These are phyloP conservation scores for Colletotrichum lentis DNA, from an alignment of 2,329 filamentous ascomycete species.

Conservation along the genomic window DNA sequence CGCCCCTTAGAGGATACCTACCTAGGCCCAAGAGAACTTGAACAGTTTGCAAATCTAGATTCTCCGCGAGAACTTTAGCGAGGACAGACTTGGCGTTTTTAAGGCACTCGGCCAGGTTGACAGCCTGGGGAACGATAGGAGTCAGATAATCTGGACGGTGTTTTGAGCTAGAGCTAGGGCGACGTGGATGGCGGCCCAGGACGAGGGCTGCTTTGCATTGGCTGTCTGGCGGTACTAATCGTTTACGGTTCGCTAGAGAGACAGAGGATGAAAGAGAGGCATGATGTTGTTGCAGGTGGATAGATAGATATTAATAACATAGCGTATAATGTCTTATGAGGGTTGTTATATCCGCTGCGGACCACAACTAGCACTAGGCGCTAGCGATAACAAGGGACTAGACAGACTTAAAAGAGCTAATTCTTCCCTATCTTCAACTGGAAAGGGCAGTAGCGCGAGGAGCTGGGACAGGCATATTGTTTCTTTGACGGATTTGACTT, in stretches of 20 bases:
- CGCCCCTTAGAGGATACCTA: conserved; percentile 4
- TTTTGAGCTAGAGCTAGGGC: neutral
- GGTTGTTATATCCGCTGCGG: neutral
- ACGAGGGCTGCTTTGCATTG: neutral
- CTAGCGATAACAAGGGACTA: neutral
- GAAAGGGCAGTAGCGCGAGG: neutral
- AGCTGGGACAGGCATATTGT: neutral
- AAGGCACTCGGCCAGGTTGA: conserved; percentile 13
- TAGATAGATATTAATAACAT: neutral
- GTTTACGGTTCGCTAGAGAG: neutral
- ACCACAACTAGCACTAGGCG: neutral
- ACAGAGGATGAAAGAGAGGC: neutral
- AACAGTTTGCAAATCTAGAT: neutral
- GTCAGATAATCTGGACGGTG: neutral
- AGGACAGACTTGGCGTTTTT: conserved; percentile 8
- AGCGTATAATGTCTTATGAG: neutral
- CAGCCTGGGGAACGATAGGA: neutral
- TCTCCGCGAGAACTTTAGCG: neutral
- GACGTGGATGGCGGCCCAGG: neutral
- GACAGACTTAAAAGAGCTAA: neutral
- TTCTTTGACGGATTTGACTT: neutral
- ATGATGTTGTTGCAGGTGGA: neutral
- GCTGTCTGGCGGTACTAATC: neutral
- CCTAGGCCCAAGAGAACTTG: conserved; percentile 8
- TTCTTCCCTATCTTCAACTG: neutral